These are phyloP conservation scores for Ophiostoma perfectum DNA, from an alignment of 2,329 filamentous ascomycete species.

Conservation along the genomic window DNA sequence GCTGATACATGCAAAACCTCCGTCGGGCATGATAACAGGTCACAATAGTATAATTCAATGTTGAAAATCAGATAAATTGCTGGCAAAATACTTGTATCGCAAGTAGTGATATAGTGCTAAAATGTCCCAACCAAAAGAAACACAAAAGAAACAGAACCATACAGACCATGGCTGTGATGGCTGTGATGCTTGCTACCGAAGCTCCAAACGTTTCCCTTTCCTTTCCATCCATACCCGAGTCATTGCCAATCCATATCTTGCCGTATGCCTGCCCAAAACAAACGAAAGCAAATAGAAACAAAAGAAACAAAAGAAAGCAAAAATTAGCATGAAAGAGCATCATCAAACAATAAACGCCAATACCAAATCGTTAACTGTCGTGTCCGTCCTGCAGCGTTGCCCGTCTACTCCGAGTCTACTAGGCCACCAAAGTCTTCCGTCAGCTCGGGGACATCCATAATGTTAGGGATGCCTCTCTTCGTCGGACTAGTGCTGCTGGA, in stretches of 20 bases:
- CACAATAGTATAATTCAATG: too few relatives aligned
- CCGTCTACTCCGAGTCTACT: background rate
- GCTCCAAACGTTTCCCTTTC: background rate
- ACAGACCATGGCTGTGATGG: background rate
- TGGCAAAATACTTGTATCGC: background rate
- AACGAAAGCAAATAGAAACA: background rate
- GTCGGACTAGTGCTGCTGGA: background rate
- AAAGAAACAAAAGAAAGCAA: background rate
- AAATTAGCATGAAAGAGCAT: background rate
- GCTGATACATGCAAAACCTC: too few relatives aligned
- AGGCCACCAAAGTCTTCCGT: background rate
- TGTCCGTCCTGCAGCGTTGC: background rate
- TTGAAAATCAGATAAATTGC: background rate
- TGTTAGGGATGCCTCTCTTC: constrained; percentile 4
- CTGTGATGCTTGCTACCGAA: background rate
- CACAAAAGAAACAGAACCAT: background rate
- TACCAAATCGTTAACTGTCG: background rate
- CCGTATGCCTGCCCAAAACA: background rate
- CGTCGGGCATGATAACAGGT: too few relatives aligned
- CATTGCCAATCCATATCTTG: background rate
- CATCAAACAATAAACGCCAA: background rate
- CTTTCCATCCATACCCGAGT: background rate
- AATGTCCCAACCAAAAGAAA: background rate
- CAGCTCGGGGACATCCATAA: constrained; percentile 10
- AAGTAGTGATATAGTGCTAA: background rate